Evolutionary conservation across 139 green algal species (phyloP).

Genomic region (Coelastrella sp.): DNA sequence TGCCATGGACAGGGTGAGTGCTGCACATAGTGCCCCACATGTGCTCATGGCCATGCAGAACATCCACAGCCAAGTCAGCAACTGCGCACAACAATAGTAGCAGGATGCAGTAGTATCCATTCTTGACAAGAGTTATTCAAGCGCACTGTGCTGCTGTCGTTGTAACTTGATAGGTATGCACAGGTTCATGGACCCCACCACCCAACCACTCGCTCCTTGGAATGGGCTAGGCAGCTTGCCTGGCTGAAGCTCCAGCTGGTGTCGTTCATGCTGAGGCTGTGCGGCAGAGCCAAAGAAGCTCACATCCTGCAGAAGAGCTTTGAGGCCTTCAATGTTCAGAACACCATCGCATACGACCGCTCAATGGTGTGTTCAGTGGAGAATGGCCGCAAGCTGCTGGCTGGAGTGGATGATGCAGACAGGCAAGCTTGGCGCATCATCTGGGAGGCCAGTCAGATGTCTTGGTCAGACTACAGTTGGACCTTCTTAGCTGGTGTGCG

Average conservation of each 20-base stretch:
- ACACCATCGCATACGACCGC: neutral
- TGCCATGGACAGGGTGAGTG: slow-evolving; percentile 27
- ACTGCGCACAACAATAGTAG: neutral
- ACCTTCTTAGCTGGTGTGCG: neutral
- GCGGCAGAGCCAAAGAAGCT: neutral
- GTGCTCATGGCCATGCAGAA: no score
- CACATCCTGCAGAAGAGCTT: neutral
- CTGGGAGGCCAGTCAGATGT: neutral
- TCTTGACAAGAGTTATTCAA: neutral
- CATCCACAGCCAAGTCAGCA: neutral
- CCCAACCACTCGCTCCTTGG: neutral
- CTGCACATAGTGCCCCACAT: no score
- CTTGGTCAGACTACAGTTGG: neutral
- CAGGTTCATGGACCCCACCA: neutral
- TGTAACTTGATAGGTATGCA: neutral
- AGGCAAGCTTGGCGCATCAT: neutral
- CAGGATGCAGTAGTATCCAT: neutral
- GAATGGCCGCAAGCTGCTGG: slow-evolving; percentile 1
- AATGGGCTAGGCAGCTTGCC: neutral
- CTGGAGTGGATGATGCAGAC: neutral
- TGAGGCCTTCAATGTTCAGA: slow-evolving; percentile 13
- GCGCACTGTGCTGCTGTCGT: neutral
- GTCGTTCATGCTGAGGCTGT: neutral
- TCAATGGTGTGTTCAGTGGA: neutral
- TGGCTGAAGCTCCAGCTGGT: neutral